Conservation (phyloP, 2,329 filamentous ascomycete genomes). For the Colletotrichum limetticola region DNA sequence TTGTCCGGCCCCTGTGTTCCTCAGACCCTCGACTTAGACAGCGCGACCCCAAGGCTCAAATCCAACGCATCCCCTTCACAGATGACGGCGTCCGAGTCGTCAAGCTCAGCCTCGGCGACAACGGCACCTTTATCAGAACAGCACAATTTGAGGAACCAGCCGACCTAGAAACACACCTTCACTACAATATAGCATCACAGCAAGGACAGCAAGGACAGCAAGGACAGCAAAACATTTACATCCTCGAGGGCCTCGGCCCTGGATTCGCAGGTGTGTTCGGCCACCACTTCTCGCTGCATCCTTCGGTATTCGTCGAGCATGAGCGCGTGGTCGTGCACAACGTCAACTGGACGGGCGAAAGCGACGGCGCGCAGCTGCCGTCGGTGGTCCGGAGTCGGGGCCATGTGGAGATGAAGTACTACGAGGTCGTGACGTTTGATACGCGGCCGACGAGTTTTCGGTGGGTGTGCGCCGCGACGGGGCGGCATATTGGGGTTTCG, state of each 20-base stretch:
- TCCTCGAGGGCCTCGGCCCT: slow-evolving; percentile 39
- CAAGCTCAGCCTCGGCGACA: slow-evolving; percentile 29
- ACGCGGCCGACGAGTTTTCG: slow-evolving; percentile 37
- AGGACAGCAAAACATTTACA: slow-evolving; percentile 34
- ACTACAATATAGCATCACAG: not conserved
- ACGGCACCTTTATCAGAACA: slow-evolving; percentile 22
- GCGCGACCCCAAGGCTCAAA: slow-evolving; percentile 38
- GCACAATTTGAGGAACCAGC: slow-evolving; percentile 29
- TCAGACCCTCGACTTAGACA: slow-evolving; percentile 37
- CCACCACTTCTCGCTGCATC: slow-evolving; percentile 37
- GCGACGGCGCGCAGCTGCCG: slow-evolving; percentile 38
- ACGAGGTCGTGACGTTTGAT: slow-evolving; percentile 37
- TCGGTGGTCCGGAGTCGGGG: slow-evolving; percentile 32
- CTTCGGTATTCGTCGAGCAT: slow-evolving; percentile 40
- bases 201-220: slow-evolving; percentile 7
- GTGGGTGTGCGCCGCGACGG: slow-evolving; percentile 38
- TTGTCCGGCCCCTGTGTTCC: slow-evolving; percentile 29
- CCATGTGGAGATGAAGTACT: slow-evolving; percentile 39
- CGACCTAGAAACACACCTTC: slow-evolving; percentile 8
- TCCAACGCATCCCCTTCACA: slow-evolving; percentile 35
- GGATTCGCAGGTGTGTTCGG: slow-evolving; percentile 37
- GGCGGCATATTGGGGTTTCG: slow-evolving; percentile 39
- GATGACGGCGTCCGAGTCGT: slow-evolving; percentile 32
- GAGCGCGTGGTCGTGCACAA: slow-evolving; percentile 41
- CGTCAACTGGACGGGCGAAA: slow-evolving; percentile 36